These are phyloP conservation scores for Tephrocybe sp. DNA, from an alignment of 768 basidiomycete species.

Conservation along the genomic window DNA sequence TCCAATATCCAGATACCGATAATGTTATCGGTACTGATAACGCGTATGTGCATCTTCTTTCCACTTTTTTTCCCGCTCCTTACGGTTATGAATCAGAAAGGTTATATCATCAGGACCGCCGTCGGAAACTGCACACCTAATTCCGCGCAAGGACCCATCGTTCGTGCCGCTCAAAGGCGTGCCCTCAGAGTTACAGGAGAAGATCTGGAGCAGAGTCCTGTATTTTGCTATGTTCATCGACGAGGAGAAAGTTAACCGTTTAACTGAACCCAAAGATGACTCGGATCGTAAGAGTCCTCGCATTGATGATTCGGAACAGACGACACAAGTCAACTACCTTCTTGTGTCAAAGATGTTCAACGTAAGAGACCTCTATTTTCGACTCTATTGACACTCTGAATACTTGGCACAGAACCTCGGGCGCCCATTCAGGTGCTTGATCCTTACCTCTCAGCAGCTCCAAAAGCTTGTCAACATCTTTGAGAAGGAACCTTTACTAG, in stretches of 20 bases:
- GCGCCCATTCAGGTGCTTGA: neutral
- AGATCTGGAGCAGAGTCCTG: neutral
- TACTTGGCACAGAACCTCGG: neutral
- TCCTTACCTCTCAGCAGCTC: neutral
- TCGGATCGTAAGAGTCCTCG: too few relatives aligned
- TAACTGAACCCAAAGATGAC: neutral
- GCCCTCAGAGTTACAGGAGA: neutral
- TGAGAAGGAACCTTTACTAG: neutral
- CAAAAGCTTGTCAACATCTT: neutral
- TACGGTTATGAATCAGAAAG: too few relatives aligned
- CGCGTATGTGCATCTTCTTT: neutral
- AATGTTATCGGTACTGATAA: too few relatives aligned
- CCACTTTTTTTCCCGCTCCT: too few relatives aligned
- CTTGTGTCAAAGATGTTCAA: constrained; percentile 2
- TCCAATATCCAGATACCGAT: neutral
- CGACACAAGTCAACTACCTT: neutral
- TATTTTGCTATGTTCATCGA: constrained; percentile 1
- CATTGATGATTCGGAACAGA: neutral
- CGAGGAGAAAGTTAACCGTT: neutral
- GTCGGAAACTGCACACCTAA: neutral
- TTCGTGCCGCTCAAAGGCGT: neutral
- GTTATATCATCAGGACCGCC: neutral
- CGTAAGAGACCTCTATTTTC: neutral
- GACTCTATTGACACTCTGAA: neutral
- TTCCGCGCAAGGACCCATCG: neutral